Evolutionary conservation across 768 basidiomycete genomes (phyloP).

Genomic region (Coprinellus micaceus): DNA sequence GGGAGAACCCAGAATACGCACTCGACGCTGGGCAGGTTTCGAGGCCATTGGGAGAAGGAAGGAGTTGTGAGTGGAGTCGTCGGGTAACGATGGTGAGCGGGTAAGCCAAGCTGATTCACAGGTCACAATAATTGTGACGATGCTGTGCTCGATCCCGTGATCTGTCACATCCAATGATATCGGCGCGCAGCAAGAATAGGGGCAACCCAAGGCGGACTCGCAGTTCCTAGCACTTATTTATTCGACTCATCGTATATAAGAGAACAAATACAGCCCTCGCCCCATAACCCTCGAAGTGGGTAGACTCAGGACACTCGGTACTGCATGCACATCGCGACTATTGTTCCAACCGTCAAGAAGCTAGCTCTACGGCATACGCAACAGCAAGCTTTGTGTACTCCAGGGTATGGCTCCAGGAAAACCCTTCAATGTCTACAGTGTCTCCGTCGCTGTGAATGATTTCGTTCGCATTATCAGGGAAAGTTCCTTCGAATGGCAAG

Average conservation of each 20-base stretch:
- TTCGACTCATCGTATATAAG: no score
- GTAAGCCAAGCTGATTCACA: conserved; percentile 5
- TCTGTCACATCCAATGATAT: neutral
- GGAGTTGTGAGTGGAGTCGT: neutral
- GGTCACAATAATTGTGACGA: conserved; percentile 1
- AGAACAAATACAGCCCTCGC: no score
- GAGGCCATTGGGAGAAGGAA: conserved; percentile 58
- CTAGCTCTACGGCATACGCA: conserved; percentile 53
- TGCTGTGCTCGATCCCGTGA: conserved; percentile 1
- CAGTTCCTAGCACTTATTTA: no score
- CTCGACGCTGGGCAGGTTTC: conserved; percentile 85
- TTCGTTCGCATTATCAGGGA: conserved; percentile 20
- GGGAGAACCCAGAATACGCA: no score
- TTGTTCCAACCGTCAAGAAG: no score
- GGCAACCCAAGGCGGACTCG: no score
- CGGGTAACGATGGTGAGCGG: conserved; percentile 2
- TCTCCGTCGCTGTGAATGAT: conserved; percentile 24
- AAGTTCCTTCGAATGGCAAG: conserved; percentile 33
- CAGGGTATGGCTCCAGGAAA: conserved; percentile 41
- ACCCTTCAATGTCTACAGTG: conserved; percentile 33
- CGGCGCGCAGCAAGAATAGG: no score
- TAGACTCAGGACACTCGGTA: no score
- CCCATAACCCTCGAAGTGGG: no score
- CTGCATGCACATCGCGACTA: no score
- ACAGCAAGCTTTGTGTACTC: conserved; percentile 61